These are phyloP conservation scores for Aspergillus uvarum DNA, from an alignment of 2,329 filamentous ascomycete genomes.

Conservation along the genomic window DNA sequence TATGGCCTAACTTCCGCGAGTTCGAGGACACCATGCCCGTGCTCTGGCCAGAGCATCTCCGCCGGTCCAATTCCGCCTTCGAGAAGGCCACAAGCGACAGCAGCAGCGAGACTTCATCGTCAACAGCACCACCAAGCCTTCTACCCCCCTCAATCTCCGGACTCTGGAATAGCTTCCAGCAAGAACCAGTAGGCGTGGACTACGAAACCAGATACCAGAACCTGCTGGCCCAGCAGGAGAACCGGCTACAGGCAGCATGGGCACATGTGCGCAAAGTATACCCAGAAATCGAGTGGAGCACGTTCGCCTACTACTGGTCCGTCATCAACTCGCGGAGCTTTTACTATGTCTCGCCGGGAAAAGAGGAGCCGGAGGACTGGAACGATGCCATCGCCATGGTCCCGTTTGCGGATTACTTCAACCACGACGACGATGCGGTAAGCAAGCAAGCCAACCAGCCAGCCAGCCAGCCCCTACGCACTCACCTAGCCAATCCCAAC, in stretches of 20 bases:
- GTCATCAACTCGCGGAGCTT: slow-evolving; percentile 61
- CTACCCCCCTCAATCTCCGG: slow-evolving; percentile 41
- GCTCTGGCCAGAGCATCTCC: slow-evolving; percentile 51
- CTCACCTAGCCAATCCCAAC: no score
- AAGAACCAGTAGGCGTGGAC: slow-evolving; percentile 20
- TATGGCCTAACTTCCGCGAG: slow-evolving; percentile 64
- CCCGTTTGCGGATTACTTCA: slow-evolving; percentile 45
- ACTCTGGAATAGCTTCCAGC: slow-evolving; percentile 32
- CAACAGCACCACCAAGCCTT: slow-evolving; percentile 1
- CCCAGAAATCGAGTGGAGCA: slow-evolving; percentile 38
- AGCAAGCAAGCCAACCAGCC: slow-evolving; percentile 13
- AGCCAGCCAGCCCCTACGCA: no score
- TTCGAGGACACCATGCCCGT: slow-evolving; percentile 60
- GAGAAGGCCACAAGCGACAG: slow-evolving; percentile 19
- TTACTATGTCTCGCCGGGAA: slow-evolving; percentile 51
- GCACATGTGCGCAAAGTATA: slow-evolving; percentile 40
- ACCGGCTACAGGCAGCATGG: slow-evolving; percentile 55
- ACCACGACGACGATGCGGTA: slow-evolving; percentile 39
- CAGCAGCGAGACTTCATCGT: neutral
- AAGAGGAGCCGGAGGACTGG: slow-evolving; percentile 30
- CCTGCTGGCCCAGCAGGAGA: slow-evolving; percentile 51
- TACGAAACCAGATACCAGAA: slow-evolving; percentile 37
- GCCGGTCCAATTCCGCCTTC: slow-evolving; percentile 33
- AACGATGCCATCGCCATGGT: slow-evolving; percentile 43
- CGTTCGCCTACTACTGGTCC: slow-evolving; percentile 56